Base-by-base conservation (phyloP, 495 filamentous ascomycete genomes). In the Penicillium psychrofluorescens region DNA sequence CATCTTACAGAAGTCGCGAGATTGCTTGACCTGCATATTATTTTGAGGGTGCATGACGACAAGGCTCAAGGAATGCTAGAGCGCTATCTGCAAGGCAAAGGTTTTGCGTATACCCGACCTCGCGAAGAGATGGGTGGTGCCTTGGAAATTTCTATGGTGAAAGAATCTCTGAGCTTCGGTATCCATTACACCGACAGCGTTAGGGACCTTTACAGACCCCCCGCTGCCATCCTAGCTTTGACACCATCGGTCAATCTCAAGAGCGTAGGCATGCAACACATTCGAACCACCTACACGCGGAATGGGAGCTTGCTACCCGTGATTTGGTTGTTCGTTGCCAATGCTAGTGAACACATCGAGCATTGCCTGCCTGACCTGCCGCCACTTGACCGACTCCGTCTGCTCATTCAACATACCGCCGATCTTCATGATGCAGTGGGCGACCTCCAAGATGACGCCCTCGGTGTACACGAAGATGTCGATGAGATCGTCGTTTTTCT, bases 271-370 rank as follows among this genome's bases (percentile, higher is more conserved):
- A 61, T 76, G 22, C 56, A 68, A 33, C 58, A 65, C 44, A 57
- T 72, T 40, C 60, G 71, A 45, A 68, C 63, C 4, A 70, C 68
- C 6, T 67, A 61, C 49, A 58, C 66, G 39, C 65, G 64, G 1
- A 60, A 68, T 35, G 61, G 61, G 13, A 50, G 62, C 22, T 55
- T 71, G 35, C 51, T 75, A 12, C 76, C 76, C 2, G 64, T 78
- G n/a, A 62, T 80, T 27, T 65, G 71, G 45, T 57, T 81, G 8
- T 45, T 81, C 9, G 63, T 81, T 7, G 63, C 72, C 29, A 76
- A 74, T 44, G 68, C 75, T 4, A 69, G 72, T 38, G 78, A 83
- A 49, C 79, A 83, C 45, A 66, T 81, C 33, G 67, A 75, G 43
- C 61, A 66, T 32, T 79, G 74, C 43, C 55, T 78, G 15, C 68